Conservation (phyloP, 345 rosid genomes). For the Alliaria petiolata region DNA sequence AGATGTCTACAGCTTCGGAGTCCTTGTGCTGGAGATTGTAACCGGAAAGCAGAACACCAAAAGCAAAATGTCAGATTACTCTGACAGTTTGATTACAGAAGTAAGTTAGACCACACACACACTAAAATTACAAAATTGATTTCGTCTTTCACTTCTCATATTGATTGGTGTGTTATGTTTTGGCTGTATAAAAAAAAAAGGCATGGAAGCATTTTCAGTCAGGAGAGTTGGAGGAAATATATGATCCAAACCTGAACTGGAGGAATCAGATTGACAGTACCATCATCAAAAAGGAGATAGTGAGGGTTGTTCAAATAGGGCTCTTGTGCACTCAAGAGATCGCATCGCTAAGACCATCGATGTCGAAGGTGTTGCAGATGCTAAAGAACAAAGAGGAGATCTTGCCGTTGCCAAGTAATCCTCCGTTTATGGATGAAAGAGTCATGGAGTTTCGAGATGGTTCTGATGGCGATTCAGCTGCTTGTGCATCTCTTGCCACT, state of each 20-base stretch:
- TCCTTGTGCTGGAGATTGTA: conserved; percentile 73
- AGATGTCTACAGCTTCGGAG: conserved; percentile 88
- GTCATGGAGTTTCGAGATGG: conserved; percentile 71
- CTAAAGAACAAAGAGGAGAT: conserved; percentile 58
- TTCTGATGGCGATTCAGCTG: conserved; percentile 46
- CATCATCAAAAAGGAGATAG: conserved; percentile 48
- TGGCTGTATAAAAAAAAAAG: conserved; percentile 34
- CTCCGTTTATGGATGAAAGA: conserved; percentile 81
- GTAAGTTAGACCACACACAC: conserved; percentile 42
- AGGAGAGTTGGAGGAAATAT: conserved; percentile 62
- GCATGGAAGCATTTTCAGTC: conserved; percentile 74
- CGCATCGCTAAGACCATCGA: conserved; percentile 66
- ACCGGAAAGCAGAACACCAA: conserved; percentile 78
- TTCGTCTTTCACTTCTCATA: neutral
- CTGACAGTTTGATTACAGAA: conserved; percentile 71
- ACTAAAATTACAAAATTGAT: neutral
- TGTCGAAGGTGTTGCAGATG: conserved; percentile 76
- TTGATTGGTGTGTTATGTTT: conserved; percentile 11
- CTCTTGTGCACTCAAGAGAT: conserved; percentile 79
- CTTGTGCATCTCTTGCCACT: conserved; percentile 54
- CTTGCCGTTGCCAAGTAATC: conserved; percentile 67
- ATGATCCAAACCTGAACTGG: conserved; percentile 60
- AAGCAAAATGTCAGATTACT: conserved; percentile 63
- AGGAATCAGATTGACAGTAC: conserved; percentile 32
- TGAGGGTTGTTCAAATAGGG: conserved; percentile 69